A percentile compares a stretch with the other conserved stretches of the same genome.
Evolutionary conservation across 78 protist species (phyloP).

Genomic region (Planoprotostelium fungivorum): DNA sequence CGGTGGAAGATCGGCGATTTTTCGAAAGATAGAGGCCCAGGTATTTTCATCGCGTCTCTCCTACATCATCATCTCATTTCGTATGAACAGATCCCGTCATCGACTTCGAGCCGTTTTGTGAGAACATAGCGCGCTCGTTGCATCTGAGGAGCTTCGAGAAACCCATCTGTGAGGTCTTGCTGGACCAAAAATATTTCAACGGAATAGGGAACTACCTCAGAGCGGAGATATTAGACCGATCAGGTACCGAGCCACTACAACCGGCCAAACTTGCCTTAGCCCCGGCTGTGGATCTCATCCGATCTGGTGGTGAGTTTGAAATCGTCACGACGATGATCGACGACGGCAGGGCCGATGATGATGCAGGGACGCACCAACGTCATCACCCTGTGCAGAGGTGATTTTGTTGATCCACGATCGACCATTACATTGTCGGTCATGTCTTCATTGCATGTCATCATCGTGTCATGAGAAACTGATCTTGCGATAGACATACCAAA

Average conservation of each 20-base stretch:
- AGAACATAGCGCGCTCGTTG: not conserved
- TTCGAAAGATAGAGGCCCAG: not conserved
- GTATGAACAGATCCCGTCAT: not conserved
- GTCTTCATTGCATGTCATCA: not conserved
- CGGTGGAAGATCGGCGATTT: not conserved
- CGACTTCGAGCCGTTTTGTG: not conserved
- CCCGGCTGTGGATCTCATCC: not conserved
- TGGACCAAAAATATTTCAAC: constrained; percentile 4
- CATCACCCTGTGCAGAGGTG: not conserved
- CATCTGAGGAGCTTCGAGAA: not conserved
- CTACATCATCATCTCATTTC: not conserved
- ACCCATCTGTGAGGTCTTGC: not conserved
- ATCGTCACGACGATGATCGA: not conserved
- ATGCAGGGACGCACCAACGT: not conserved
- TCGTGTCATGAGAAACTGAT: not conserved
- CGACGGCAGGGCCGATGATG: not conserved
- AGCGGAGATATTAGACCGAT: not conserved
- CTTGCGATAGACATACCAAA: not conserved
- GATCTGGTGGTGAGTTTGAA: not conserved
- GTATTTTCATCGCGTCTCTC: not conserved
- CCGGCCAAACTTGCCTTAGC: not conserved
- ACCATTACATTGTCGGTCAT: not conserved
- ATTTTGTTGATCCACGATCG: not conserved
- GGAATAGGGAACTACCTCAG: constrained; percentile 6
- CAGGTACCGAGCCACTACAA: not conserved